Evolutionary conservation across 805 yeast species (phyloP).

Genomic region (Candida sithepensis): DNA sequence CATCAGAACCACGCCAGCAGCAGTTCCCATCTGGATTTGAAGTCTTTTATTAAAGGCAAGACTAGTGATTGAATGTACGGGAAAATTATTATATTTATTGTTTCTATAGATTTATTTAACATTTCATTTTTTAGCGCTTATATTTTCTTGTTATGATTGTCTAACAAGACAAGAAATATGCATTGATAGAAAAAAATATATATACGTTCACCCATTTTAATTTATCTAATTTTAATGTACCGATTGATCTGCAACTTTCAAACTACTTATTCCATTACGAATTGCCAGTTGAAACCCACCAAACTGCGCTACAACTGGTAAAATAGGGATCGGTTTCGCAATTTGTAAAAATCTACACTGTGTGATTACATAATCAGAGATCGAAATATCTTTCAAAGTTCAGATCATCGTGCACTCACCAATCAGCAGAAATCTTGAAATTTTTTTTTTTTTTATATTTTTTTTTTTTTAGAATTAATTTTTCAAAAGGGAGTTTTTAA

Average conservation of each 20-base stretch:
- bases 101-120: background rate
- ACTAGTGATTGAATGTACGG: slow-evolving; percentile 7
- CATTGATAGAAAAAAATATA: too few species aligned
- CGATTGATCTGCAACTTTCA: too few species aligned
- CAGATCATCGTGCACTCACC: background rate
- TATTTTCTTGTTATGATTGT: too few species aligned
- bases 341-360: too few species aligned
- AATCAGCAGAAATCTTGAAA: slow-evolving; percentile 1
- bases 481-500: background rate
- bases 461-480: background rate
- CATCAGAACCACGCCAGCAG: background rate
- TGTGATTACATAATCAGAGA: too few species aligned
- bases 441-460: background rate
- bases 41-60: slow-evolving; percentile 13
- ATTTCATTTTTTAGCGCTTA: background rate
- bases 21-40: slow-evolving; percentile 19
- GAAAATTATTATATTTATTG: background rate
- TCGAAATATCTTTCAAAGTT: background rate
- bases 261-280: too few species aligned
- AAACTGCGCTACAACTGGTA: too few species aligned
- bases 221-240: too few species aligned
- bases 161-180: too few species aligned
- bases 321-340: too few species aligned
- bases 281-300: too few species aligned
- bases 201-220: too few species aligned